Base-by-base conservation (phyloP, 1,284 basidiomycete species). In the Cystobasidium sp. region DNA sequence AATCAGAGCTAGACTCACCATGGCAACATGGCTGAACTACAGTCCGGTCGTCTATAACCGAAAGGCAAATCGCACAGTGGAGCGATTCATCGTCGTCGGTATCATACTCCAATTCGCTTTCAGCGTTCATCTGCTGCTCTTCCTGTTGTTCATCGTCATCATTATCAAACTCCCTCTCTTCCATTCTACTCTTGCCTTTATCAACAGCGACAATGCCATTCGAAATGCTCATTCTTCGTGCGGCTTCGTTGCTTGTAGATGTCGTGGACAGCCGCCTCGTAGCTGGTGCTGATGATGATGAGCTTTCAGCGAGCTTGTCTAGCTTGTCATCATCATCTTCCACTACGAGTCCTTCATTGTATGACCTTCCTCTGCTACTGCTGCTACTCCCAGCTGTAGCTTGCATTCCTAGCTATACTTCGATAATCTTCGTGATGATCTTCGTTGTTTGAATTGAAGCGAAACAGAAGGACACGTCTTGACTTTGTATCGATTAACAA, bases 61-160 rank as follows among this genome's bases (percentile, higher is more conserved):
- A 72, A 46, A 82, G 77, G 64, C 82, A 82, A 75, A 82, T 80
- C 0, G 80, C 78, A 46, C 82, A 82, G 62, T 77, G 78, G 7
- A 76, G 72, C 7, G 64, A 66, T 18, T 78, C 78, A n/a, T 76
- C 76, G 1, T 76, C 76, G 18, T 74, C 75, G 20, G 64, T 49
- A 24, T 66, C n/a, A 31, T 41, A 64, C 47, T 63, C 58, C 39
- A 41, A 37, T n/a, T 56, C 55, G 67, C 51, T 56, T 6, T 43
- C 53, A 37, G 41, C 6, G 3, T n/a, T 20, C 20, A 43, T 24
- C 14, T 51, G 46, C 10, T 18, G 7, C 0, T 20, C 61, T 39
- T 39, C 46, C 3, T 64, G 22, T n/a, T 55, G 39, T 62, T 18
- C 51, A 24, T 46, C 41, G 20, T 64, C 51, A 20, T 43, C 49